These are phyloP conservation scores for Xylaria sp. DNA, from an alignment of 2,329 filamentous ascomycete species.

Conservation along the genomic window DNA sequence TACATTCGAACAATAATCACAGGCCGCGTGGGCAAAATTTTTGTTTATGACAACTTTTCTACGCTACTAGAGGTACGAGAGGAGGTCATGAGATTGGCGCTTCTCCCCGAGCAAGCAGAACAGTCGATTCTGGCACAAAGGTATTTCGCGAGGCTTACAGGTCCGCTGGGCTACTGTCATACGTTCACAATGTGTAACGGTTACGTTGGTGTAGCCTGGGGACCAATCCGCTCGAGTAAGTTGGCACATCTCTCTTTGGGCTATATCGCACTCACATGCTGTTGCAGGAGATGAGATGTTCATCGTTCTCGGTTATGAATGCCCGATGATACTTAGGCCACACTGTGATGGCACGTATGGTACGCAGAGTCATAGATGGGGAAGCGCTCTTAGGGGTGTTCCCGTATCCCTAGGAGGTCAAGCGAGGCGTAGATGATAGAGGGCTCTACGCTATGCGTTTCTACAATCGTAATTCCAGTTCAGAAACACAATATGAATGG, in stretches of 20 bases:
- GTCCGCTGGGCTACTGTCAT: not conserved
- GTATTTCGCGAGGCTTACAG: not conserved
- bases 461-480: not conserved
- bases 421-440: not conserved
- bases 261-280: not conserved
- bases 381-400: constrained; percentile 28
- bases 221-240: constrained; percentile 15
- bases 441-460: not conserved
- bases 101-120: not conserved
- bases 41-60: not conserved
- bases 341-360: constrained; percentile 12
- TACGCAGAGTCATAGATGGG: constrained; percentile 30
- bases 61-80: not conserved
- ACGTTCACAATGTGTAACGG: constrained; percentile 19
- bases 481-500: constrained; percentile 20
- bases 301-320: constrained; percentile 25
- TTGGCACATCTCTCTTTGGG: not conserved
- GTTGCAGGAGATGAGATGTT: constrained; percentile 30
- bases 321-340: constrained; percentile 26
- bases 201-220: constrained; percentile 12
- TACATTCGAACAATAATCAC: constrained; percentile 20
- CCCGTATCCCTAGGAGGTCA: constrained; percentile 13
- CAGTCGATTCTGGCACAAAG: not conserved
- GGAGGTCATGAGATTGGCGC: not conserved
- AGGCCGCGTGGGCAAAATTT: not conserved